Conservation (phyloP, 805 yeast genomes). For the Myxozyma kluyveri region DNA sequence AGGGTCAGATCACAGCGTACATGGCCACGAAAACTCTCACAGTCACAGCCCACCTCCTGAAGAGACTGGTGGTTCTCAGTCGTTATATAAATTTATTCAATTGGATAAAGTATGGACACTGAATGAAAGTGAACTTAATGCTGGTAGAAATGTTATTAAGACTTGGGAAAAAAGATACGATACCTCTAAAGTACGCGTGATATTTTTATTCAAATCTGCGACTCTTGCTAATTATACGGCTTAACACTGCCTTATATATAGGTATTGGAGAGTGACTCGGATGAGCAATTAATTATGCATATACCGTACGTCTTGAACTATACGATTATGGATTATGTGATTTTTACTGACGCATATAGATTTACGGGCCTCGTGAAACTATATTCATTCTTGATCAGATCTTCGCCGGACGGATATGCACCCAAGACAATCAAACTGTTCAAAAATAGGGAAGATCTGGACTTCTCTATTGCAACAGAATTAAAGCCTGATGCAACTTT, state of each 20-base stretch:
- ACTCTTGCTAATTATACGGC: neutral
- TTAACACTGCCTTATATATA: neutral
- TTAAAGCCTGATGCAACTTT: conserved; percentile 47
- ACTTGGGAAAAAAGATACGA: conserved; percentile 49
- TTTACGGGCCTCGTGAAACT: conserved; percentile 73
- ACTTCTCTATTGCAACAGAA: conserved; percentile 60
- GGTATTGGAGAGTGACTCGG: conserved; percentile 66
- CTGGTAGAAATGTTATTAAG: conserved; percentile 56
- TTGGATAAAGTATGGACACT: conserved; percentile 58
- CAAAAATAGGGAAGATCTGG: conserved; percentile 68
- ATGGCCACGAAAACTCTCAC: conserved; percentile 39
- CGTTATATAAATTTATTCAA: conserved; percentile 57
- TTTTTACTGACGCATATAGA: neutral
- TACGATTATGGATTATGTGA: neutral
- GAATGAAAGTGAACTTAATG: conserved; percentile 55
- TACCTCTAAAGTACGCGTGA: conserved; percentile 38
- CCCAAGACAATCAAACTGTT: conserved; percentile 68
- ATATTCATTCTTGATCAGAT: conserved; percentile 67
- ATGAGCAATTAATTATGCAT: conserved; percentile 70
- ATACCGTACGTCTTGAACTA: conserved; percentile 50
- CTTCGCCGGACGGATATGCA: conserved; percentile 58
- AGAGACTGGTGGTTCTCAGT: conserved; percentile 58
- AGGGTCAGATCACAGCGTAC: neutral
- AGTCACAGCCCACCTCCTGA: conserved; percentile 59
- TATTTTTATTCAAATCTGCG: neutral